phyloP scores from a whole-genome alignment of 2,329 filamentous ascomycete genomes.

The Colletotrichum gigasporum region DNA sequence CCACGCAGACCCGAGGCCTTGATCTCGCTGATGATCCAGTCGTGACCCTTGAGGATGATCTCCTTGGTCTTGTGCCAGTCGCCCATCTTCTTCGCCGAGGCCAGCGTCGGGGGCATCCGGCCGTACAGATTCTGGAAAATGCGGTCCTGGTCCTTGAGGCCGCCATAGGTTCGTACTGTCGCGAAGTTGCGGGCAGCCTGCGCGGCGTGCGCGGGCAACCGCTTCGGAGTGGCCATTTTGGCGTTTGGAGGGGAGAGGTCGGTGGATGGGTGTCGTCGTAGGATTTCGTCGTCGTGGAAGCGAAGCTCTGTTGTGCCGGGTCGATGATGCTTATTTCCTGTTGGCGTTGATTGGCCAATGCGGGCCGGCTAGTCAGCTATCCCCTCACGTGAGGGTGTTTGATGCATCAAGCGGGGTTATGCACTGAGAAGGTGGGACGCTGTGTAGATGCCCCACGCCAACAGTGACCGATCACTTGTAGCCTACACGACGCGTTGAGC shows the following conservation, averaged over 20 bases:
- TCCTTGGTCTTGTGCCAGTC: constrained; percentile 99
- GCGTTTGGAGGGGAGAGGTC: constrained; percentile 36
- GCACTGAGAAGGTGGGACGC: neutral
- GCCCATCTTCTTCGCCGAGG: constrained; percentile 96
- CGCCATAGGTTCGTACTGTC: constrained; percentile 83
- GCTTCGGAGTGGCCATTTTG: constrained; percentile 55
- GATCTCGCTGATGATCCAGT: constrained; percentile 98
- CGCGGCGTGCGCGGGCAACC: constrained; percentile 36
- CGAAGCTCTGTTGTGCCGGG: constrained; percentile 24
- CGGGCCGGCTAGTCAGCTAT: constrained; percentile 39
- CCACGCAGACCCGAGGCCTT: constrained; percentile 96
- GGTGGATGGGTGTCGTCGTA: constrained; percentile 41
- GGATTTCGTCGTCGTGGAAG: constrained; percentile 27
- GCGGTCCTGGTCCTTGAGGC: constrained; percentile 93
- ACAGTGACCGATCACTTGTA: neutral
- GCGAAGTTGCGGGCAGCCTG: constrained; percentile 63
- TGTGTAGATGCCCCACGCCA: constrained; percentile 11
- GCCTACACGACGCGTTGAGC: neutral
- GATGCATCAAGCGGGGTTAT: constrained; percentile 31
- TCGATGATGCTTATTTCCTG: constrained; percentile 32
- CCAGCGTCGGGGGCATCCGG: constrained; percentile 89
- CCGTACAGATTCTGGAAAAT: constrained; percentile 99
- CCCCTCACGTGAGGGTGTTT: neutral
- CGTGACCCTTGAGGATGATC: constrained; percentile 94
- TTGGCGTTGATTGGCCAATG: constrained; percentile 53